Percentiles rank a stretch among this genome's conserved stretches.
Conservation (phyloP, 208 protist species). For the Trypanosoma rangeli region DNA sequence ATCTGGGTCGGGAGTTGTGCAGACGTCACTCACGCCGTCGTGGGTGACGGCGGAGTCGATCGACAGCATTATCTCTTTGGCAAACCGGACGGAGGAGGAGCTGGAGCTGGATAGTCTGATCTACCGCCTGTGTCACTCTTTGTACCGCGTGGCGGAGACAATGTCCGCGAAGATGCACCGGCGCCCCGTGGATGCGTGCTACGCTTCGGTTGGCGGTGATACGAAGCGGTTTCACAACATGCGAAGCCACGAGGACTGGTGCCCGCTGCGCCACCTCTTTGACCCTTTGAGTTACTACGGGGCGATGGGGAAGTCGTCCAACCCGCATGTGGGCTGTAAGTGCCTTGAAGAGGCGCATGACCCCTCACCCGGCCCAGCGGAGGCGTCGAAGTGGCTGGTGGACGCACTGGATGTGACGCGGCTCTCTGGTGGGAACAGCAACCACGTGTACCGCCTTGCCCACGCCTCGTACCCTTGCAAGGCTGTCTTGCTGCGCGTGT, state of each 20-base stretch:
- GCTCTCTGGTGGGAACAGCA: conserved; percentile 82
- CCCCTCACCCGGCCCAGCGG: conserved; percentile 26
- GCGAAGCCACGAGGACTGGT: conserved; percentile 70
- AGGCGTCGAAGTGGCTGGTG: conserved; percentile 54
- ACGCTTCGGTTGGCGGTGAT: conserved; percentile 24
- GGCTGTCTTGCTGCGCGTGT: conserved; percentile 71
- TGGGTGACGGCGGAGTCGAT: conserved; percentile 59
- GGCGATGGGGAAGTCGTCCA: conserved; percentile 20
- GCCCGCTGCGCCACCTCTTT: conserved; percentile 82
- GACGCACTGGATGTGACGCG: conserved; percentile 73
- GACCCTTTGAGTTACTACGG: conserved; percentile 68
- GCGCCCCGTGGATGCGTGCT: conserved; percentile 11
- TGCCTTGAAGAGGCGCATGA: conserved; percentile 15
- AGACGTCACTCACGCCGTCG: conserved; percentile 31
- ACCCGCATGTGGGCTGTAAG: conserved; percentile 25
- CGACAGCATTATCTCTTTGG: conserved; percentile 45
- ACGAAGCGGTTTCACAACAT: conserved; percentile 68
- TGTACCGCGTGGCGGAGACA: conserved; percentile 63
- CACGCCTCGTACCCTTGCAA: conserved; percentile 60
- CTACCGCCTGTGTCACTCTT: conserved; percentile 68
- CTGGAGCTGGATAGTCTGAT: conserved; percentile 60
- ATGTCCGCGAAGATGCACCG: conserved; percentile 37
- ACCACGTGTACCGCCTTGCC: conserved; percentile 78
- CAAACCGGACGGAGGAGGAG: conserved; percentile 26
- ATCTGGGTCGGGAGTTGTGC: background rate